phyloP scores from a whole-genome alignment of 1,284 basidiomycete species.

The Caloboletus inedulis region DNA sequence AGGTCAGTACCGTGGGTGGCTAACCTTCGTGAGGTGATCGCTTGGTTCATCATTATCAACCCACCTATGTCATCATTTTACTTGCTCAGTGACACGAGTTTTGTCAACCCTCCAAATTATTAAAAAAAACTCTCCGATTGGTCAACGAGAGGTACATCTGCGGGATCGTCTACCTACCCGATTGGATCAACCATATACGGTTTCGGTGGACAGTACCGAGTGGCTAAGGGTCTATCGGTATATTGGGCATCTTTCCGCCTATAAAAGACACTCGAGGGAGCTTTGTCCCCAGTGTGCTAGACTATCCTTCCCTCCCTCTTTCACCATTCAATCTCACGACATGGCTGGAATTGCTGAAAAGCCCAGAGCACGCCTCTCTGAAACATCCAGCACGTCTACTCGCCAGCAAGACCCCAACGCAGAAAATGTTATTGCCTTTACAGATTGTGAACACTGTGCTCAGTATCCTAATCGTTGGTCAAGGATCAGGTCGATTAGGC shows the following conservation, averaged over 20 bases:
- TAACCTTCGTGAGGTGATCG: constrained; percentile 8
- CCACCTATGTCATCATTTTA: neutral
- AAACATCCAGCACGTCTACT: constrained; percentile 13
- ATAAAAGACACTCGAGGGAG: constrained; percentile 22
- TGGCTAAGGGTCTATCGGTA: neutral
- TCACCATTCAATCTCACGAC: neutral
- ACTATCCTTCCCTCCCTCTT: constrained; percentile 1
- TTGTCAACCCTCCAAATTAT: constrained; percentile 1
- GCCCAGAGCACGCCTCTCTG: constrained; percentile 15
- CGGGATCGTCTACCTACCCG: neutral
- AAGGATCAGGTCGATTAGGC: constrained; percentile 46
- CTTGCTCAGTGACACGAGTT: constrained; percentile 1
- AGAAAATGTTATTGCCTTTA: constrained; percentile 17
- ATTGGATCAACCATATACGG: constrained; percentile 2
- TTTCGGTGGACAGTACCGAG: constrained; percentile 2
- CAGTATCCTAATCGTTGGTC: constrained; percentile 55
- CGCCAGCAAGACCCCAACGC: constrained; percentile 5
- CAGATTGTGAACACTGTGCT: constrained; percentile 26
- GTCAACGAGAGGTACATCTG: neutral
- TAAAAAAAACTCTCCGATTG: constrained; percentile 10
- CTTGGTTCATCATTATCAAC: constrained; percentile 2
- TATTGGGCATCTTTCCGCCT: constrained; percentile 5
- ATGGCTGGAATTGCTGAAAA: constrained; percentile 26
- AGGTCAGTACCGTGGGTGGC: constrained; percentile 3
- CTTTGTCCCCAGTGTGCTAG: neutral